Base-by-base conservation (phyloP, 148 eudicot species). In the Chenopodium album region DNA sequence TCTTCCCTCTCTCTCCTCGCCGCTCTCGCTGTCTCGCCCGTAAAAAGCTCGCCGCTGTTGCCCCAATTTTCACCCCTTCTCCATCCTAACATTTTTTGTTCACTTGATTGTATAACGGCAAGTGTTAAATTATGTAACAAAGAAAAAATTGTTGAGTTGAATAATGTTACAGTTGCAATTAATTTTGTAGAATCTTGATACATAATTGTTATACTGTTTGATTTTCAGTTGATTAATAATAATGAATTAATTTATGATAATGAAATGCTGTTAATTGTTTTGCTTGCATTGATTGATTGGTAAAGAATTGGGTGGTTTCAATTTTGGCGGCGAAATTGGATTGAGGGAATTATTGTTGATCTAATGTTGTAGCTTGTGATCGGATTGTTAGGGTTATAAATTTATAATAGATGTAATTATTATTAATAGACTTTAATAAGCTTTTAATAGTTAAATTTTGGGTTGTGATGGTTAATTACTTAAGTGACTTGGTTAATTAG, bases 11-110 rank as follows among this genome's bases (percentile, higher is more conserved):
- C 62, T 76, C 70, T 37, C 17, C 76, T 41, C 56, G n/a, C 46
- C 76, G 80, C 2, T 56, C 76, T 60, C 80, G 70, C 26, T 82
- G 84, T 3, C 84, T 76, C 28, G 76, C 76, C 60, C 84, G 80
- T 4, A 76, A 68, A 54, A 46, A 82, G 22, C 84, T 82, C 46
- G 19, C 76, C 29, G 84, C 84, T 41, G 68, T 77, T 28, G 31
- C 80, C 41, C 84, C 84, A 3, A 44, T 70, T 17, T 82, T 82
- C 44, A n/a, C 80, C 46, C 62, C 70, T 3, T 76, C 79, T n/a
- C 75, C 34, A 16, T 82, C 79, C 0, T 75, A 52, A 2, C 44
- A 11, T 62, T 62, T 62, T 10, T 62, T 4, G 1, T 7, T 19
- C 14, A 20, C 5, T 3, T 29, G 52, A 67, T 26, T 67, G 71